These are phyloP conservation scores for Zalaria sp. DNA, from an alignment of 2,329 filamentous ascomycete species.

Conservation along the genomic window DNA sequence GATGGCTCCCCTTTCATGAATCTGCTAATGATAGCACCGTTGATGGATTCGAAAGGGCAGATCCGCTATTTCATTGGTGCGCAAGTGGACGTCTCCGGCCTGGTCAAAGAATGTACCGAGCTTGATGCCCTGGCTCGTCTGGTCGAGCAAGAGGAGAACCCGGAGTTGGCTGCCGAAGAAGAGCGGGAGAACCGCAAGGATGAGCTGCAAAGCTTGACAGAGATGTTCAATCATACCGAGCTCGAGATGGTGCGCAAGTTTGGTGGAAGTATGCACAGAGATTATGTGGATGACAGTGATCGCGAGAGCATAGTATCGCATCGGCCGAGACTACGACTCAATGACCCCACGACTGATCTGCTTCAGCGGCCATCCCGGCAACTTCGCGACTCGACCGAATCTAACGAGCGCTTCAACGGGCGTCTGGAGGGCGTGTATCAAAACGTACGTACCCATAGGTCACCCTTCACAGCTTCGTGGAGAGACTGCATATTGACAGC, in stretches of 20 bases:
- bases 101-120: conserved; percentile 52
- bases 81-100: conserved; percentile 56
- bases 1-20: conserved; percentile 69
- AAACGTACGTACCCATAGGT: conserved; percentile 29
- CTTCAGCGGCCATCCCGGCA: conserved; percentile 10
- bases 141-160: conserved; percentile 16
- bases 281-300: conserved; percentile 35
- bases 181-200: conserved; percentile 34
- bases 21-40: conserved; percentile 57
- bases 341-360: conserved; percentile 27
- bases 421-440: conserved; percentile 41
- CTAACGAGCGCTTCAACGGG: conserved; percentile 20
- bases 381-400: conserved; percentile 5
- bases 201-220: conserved; percentile 50
- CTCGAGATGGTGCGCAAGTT: conserved; percentile 47
- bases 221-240: conserved; percentile 57
- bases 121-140: conserved; percentile 43
- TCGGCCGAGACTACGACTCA: conserved; percentile 33
- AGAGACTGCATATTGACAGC: conserved; percentile 25
- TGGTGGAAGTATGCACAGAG: conserved; percentile 50
- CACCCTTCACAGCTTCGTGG: neutral
- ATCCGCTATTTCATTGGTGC: conserved; percentile 59
- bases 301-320: conserved; percentile 19
- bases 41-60: conserved; percentile 52
- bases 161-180: conserved; percentile 17